Evolutionary conservation across 1,139 yeast genomes (phyloP).

Genomic region (Dujonia santamariae): DNA sequence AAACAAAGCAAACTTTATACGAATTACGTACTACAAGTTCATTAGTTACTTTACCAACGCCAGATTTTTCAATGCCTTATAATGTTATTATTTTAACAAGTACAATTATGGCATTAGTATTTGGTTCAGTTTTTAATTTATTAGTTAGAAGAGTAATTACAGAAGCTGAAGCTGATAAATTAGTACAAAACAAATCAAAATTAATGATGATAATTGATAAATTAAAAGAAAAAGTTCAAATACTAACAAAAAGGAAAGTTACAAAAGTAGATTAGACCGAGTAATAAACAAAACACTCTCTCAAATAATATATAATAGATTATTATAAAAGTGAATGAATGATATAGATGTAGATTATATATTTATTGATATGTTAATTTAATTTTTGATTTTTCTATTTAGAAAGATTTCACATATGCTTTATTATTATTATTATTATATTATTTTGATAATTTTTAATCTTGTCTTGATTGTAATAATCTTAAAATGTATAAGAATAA

Average conservation of each 20-base stretch:
- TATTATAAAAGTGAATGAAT: too few species aligned
- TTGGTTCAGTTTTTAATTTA: slow-evolving; percentile 82
- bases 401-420: neutral
- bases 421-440: neutral
- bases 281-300: neutral
- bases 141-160: slow-evolving; percentile 73
- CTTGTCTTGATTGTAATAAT: slow-evolving; percentile 52
- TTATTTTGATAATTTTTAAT: too few species aligned
- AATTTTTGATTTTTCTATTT: neutral
- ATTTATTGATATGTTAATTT: too few species aligned
- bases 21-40: slow-evolving; percentile 80
- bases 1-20: slow-evolving; percentile 35
- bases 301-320: too few species aligned
- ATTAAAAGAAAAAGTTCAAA: neutral
- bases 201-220: neutral
- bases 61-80: slow-evolving; percentile 98
- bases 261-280: neutral
- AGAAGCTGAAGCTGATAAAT: slow-evolving; percentile 65
- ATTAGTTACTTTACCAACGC: slow-evolving; percentile 85
- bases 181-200: slow-evolving; percentile 24
- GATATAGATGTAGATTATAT: too few species aligned
- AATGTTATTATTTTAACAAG: slow-evolving; percentile 94
- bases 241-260: neutral
- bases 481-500: slow-evolving; percentile 75
- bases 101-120: slow-evolving; percentile 87